Conservation (phyloP, 495 filamentous ascomycete genomes). For the Daldinia grandis region DNA sequence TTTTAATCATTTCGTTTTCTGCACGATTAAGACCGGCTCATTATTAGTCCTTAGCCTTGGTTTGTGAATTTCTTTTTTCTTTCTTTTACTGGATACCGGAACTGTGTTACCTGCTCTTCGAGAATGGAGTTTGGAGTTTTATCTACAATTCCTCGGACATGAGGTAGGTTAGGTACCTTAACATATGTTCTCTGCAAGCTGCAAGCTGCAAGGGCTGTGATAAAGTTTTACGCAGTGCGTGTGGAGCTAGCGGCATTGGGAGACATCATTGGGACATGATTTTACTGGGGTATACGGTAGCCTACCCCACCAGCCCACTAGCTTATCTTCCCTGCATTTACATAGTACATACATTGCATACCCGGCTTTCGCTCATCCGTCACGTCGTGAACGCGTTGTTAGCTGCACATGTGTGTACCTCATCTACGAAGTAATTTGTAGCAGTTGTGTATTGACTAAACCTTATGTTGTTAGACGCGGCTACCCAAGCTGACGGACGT, state of each 20-base stretch:
- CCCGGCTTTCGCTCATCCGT: background rate
- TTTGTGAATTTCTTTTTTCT: background rate
- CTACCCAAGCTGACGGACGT: constrained; percentile 15
- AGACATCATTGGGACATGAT: constrained; percentile 10
- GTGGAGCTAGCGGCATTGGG: constrained; percentile 29
- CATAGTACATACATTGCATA: background rate
- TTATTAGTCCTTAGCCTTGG: background rate
- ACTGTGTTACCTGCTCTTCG: background rate
- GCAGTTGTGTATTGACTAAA: background rate
- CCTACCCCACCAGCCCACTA: constrained; percentile 19
- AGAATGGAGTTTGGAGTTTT: background rate
- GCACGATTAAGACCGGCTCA: background rate
- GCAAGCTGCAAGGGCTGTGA: constrained; percentile 32
- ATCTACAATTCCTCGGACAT: background rate
- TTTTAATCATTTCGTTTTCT: background rate
- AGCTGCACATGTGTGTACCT: too few relatives aligned
- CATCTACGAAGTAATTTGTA: too few relatives aligned
- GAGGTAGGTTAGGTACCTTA: too few relatives aligned
- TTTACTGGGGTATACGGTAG: constrained; percentile 16
- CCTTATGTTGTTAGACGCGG: constrained; percentile 3
- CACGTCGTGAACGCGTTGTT: constrained; percentile 29
- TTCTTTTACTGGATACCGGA: background rate
- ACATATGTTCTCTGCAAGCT: background rate
- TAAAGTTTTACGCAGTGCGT: constrained; percentile 9
- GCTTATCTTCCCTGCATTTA: background rate